A percentile compares a stretch with the other conserved stretches of the same genome.
These are phyloP conservation scores for Pythium dissotocum DNA, from an alignment of 352 stramenopile genomes.

Conservation along the genomic window DNA sequence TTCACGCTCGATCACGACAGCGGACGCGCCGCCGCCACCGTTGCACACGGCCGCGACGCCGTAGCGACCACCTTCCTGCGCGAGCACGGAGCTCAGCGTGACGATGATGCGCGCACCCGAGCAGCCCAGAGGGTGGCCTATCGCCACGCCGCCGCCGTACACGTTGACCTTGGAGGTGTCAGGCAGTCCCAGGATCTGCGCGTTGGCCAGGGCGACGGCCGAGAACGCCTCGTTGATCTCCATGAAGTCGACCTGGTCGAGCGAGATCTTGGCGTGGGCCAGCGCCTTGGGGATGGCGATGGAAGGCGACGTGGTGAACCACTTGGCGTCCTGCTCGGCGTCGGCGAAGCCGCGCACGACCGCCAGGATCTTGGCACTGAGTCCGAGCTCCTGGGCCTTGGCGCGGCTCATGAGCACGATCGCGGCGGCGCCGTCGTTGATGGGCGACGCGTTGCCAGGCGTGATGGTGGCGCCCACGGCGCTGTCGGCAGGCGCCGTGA, in stretches of 20 bases:
- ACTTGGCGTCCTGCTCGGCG: slow-evolving; percentile 75
- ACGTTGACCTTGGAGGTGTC: slow-evolving; percentile 92
- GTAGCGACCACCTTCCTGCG: slow-evolving; percentile 88
- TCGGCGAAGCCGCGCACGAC: slow-evolving; percentile 71
- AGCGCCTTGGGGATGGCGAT: slow-evolving; percentile 91
- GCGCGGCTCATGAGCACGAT: slow-evolving; percentile 92
- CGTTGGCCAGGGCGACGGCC: slow-evolving; percentile 94
- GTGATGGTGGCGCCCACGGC: slow-evolving; percentile 88
- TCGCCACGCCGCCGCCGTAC: slow-evolving; percentile 83
- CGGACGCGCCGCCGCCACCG: slow-evolving; percentile 94
- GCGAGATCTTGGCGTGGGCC: slow-evolving; percentile 66
- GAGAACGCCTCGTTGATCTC: slow-evolving; percentile 99
- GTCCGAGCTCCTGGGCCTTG: slow-evolving; percentile 60
- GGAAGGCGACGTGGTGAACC: slow-evolving; percentile 94
- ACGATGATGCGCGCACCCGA: slow-evolving; percentile 90
- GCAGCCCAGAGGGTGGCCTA: slow-evolving; percentile 69
- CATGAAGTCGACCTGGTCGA: slow-evolving; percentile 92
- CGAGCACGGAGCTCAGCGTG: slow-evolving; percentile 91
- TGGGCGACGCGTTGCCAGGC: slow-evolving; percentile 92
- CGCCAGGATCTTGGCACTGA: slow-evolving; percentile 57
- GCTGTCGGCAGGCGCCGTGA: slow-evolving; percentile 55
- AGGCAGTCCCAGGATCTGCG: slow-evolving; percentile 82
- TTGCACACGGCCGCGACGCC: slow-evolving; percentile 97
- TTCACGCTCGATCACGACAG: slow-evolving; percentile 91
- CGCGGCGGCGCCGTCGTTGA: slow-evolving; percentile 96